phyloP scores from a whole-genome alignment of 495 filamentous ascomycete species.

The Penicillium daleae region DNA sequence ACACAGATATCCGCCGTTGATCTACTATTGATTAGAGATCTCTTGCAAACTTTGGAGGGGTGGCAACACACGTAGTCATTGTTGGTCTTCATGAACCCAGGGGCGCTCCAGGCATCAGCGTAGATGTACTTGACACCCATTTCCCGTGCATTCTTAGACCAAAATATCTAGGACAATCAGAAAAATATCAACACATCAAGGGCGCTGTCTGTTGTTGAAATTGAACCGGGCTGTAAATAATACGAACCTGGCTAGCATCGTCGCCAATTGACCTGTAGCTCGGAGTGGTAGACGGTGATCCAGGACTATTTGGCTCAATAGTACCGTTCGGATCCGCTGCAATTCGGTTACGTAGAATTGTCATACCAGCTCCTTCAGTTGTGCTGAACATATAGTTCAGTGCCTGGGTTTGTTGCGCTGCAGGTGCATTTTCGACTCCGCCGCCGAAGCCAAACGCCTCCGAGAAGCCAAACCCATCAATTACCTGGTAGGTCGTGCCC shows the following conservation, averaged over 20 bases:
- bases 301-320: constrained; percentile 11
- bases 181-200: not conserved
- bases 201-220: too few species aligned
- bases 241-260: constrained; percentile 7
- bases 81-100: constrained; percentile 63
- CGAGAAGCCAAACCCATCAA: constrained; percentile 11
- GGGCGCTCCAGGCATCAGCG: constrained; percentile 60
- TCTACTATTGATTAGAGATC: not conserved
- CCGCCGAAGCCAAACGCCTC: constrained; percentile 7
- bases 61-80: constrained; percentile 27
- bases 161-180: constrained; percentile 1
- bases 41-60: not conserved
- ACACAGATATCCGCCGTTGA: constrained; percentile 52
- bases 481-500: not conserved
- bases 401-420: constrained; percentile 9
- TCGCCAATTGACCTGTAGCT: constrained; percentile 2
- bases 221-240: not conserved
- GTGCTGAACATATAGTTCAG: constrained; percentile 8
- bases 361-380: constrained; percentile 9
- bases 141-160: constrained; percentile 6
- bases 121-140: constrained; percentile 33
- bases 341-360: constrained; percentile 11
- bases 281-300: constrained; percentile 1
- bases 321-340: not conserved
- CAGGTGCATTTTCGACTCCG: constrained; percentile 5